A percentile compares a stretch with the other conserved stretches of the same genome.
Evolutionary conservation across 2,329 filamentous ascomycete genomes (phyloP).

Genomic region (Phoma sp.): DNA sequence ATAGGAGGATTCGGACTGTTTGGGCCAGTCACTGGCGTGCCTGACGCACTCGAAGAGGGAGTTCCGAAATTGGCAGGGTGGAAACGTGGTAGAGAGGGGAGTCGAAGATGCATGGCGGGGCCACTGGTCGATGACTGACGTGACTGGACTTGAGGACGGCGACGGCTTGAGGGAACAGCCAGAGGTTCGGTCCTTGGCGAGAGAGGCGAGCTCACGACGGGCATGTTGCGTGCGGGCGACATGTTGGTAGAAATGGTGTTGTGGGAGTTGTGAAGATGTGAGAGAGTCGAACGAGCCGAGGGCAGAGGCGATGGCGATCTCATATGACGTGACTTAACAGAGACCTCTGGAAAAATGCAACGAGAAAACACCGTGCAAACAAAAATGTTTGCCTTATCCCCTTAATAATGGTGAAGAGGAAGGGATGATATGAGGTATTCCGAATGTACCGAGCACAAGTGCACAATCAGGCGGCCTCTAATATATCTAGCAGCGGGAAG

Average conservation of each 20-base stretch:
- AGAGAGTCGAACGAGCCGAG: constrained; percentile 27
- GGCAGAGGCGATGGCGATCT: constrained; percentile 31
- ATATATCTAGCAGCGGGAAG: constrained; percentile 42
- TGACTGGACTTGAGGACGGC: constrained; percentile 41
- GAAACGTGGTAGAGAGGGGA: constrained; percentile 60
- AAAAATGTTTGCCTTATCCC: constrained; percentile 8
- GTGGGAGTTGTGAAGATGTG: constrained; percentile 22
- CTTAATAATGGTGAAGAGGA: constrained; percentile 12
- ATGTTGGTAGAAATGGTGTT: constrained; percentile 28
- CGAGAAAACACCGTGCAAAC: constrained; percentile 3
- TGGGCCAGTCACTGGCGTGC: constrained; percentile 47
- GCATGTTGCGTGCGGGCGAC: constrained; percentile 43
- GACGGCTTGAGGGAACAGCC: constrained; percentile 45
- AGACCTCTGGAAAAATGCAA: constrained; percentile 21
- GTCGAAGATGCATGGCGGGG: constrained; percentile 49
- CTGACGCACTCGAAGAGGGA: constrained; percentile 48
- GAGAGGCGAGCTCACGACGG: constrained; percentile 42
- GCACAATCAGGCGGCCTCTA: constrained; percentile 37
- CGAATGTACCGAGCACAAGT: constrained; percentile 19
- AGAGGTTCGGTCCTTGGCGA: constrained; percentile 47
- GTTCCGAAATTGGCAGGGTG: constrained; percentile 61
- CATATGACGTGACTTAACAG: constrained; percentile 39
- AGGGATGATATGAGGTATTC: constrained; percentile 7
- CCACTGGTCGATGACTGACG: constrained; percentile 46
- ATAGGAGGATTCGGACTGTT: constrained; percentile 53